Evolutionary conservation across 2,329 filamentous ascomycete species (phyloP).

Genomic region (Neopestalotiopsis sp.): DNA sequence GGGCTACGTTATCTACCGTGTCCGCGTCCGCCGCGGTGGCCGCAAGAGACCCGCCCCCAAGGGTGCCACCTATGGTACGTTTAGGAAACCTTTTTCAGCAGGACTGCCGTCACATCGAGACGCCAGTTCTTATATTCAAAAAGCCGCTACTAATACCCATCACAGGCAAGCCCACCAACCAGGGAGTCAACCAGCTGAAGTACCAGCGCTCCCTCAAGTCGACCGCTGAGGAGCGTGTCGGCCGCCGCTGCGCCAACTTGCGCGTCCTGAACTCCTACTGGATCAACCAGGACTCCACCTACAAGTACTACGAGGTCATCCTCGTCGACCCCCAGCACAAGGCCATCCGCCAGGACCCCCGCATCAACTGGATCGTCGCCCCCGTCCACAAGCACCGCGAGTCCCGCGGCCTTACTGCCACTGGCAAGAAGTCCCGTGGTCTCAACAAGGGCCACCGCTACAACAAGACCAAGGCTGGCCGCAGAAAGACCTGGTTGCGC

Average conservation of each 20-base stretch:
- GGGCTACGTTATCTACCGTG: conserved; percentile 99
- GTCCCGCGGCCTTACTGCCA: conserved; percentile 93
- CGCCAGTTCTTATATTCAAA: not conserved
- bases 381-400: conserved; percentile 99
- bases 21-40: conserved; percentile 97
- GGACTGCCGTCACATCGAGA: not conserved
- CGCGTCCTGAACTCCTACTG: conserved; percentile 99
- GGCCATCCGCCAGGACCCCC: conserved; percentile 97
- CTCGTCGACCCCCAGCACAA: conserved; percentile 99
- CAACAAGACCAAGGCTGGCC: conserved; percentile 97
- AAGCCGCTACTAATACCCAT: conserved; percentile 24
- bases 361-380: conserved; percentile 99
- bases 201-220: conserved; percentile 99
- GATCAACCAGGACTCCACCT: conserved; percentile 99
- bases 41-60: conserved; percentile 96
- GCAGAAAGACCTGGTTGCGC: conserved; percentile 99
- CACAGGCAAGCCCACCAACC: conserved; percentile 99
- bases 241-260: conserved; percentile 97
- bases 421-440: conserved; percentile 99
- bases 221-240: conserved; percentile 99
- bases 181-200: conserved; percentile 99
- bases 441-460: conserved; percentile 99
- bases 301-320: conserved; percentile 99
- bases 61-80: conserved; percentile 98
- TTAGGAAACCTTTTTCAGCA: not conserved